Conservation (phyloP, 176 grass and related monocot genomes). For the Thalia dealbata region DNA sequence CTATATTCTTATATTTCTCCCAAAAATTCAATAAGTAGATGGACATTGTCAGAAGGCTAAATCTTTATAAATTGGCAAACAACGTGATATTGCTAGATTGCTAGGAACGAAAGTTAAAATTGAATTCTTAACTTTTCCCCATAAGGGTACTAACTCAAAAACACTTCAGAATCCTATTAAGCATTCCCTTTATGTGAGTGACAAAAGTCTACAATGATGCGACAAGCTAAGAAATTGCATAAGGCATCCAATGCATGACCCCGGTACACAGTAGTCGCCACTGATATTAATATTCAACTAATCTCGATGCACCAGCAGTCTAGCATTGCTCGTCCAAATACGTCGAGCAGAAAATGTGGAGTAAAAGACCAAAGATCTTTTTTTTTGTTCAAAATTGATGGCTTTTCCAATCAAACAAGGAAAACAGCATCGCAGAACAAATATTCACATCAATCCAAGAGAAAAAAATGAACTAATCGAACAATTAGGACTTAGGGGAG, state of each 20-base stretch:
- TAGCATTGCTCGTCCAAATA: not conserved
- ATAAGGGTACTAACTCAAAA: too few relatives aligned
- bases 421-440: not conserved
- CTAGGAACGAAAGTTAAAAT: too few relatives aligned
- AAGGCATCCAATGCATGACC: not conserved
- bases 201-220: too few relatives aligned
- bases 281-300: not conserved
- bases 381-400: not conserved
- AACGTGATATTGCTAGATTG: too few relatives aligned
- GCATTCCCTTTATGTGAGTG: too few relatives aligned
- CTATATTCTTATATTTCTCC: too few relatives aligned
- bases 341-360: not conserved
- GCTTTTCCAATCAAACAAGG: not conserved
- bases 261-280: not conserved
- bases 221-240: not conserved
- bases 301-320: not conserved
- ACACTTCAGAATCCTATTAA: too few relatives aligned
- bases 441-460: not conserved
- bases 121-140: too few relatives aligned
- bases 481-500: not conserved
- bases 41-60: not conserved
- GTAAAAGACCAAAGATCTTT: not conserved
- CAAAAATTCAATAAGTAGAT: not conserved
- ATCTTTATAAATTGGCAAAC: too few relatives aligned
- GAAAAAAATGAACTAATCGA: not conserved